A percentile compares a stretch with the other conserved stretches of the same genome.
phyloP scores from a whole-genome alignment of 139 green algal genomes.

The Cymbomonas tetramitiformis region DNA sequence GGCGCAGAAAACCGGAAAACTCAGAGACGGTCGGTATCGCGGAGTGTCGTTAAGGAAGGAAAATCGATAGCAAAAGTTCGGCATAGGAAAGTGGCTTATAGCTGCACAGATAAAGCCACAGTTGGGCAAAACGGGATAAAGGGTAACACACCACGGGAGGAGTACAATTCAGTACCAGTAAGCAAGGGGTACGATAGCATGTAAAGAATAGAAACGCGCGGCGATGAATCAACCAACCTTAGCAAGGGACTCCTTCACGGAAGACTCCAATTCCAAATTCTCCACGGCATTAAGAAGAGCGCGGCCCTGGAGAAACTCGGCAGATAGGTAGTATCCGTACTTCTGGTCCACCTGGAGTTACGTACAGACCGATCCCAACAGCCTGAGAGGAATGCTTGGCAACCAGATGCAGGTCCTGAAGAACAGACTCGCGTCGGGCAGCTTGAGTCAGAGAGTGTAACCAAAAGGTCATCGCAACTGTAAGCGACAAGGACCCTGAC shows the following conservation, averaged over 20 bases:
- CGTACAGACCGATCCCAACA: no score
- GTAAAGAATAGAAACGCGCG: no score
- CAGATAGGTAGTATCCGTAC: constrained; percentile 88
- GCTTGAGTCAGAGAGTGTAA: no score
- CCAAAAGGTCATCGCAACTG: no score
- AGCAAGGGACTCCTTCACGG: neutral
- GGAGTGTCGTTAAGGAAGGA: neutral
- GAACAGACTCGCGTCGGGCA: no score
- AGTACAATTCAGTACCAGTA: no score
- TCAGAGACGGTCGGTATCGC: constrained; percentile 4
- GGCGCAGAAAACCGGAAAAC: constrained; percentile 55
- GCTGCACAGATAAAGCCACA: neutral
- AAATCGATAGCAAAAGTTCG: constrained; percentile 12
- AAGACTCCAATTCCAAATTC: constrained; percentile 78
- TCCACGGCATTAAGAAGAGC: constrained; percentile 81
- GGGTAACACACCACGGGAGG: neutral
- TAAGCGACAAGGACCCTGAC: no score
- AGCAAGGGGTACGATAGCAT: no score
- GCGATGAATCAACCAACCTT: neutral
- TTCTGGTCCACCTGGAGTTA: constrained; percentile 73
- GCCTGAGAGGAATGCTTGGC: no score
- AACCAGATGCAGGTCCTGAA: no score
- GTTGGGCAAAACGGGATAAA: neutral
- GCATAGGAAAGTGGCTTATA: constrained; percentile 12
- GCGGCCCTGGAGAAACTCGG: constrained; percentile 91